These are phyloP conservation scores for Pseudogymnoascus sp. DNA, from an alignment of 2,329 filamentous ascomycete genomes.

Conservation along the genomic window DNA sequence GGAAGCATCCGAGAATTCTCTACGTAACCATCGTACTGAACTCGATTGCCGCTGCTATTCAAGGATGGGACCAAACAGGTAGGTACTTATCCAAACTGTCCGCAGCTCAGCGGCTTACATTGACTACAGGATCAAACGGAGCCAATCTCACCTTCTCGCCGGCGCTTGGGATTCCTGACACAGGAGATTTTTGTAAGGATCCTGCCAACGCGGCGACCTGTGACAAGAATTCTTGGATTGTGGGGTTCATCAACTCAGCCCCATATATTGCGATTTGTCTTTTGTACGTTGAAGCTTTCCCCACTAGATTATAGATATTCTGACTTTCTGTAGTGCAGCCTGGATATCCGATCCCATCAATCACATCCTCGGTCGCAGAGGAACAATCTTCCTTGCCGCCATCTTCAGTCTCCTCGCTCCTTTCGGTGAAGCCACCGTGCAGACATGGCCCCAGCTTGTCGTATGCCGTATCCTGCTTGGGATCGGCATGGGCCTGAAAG, in stretches of 20 bases:
- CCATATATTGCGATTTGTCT: slow-evolving; percentile 42
- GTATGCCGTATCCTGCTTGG: slow-evolving; percentile 46
- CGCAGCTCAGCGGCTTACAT: slow-evolving; percentile 44
- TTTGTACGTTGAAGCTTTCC: slow-evolving; percentile 13
- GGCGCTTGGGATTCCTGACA: slow-evolving; percentile 29
- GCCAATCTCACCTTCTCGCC: slow-evolving; percentile 33
- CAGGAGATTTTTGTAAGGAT: slow-evolving; percentile 9
- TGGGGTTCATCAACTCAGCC: slow-evolving; percentile 50
- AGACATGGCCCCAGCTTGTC: slow-evolving; percentile 50
- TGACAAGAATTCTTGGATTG: slow-evolving; percentile 35
- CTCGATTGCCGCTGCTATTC: slow-evolving; percentile 59
- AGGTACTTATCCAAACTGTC: slow-evolving; percentile 31
- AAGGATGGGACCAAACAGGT: slow-evolving; percentile 34
- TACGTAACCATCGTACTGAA: slow-evolving; percentile 59
- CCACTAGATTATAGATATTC: no score
- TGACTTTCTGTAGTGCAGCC: slow-evolving; percentile 37
- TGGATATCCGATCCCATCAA: slow-evolving; percentile 61
- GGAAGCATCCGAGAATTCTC: slow-evolving; percentile 52
- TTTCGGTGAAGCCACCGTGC: slow-evolving; percentile 48
- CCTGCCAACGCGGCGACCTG: slow-evolving; percentile 8
- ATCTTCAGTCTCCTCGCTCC: slow-evolving; percentile 45
- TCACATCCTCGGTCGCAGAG: slow-evolving; percentile 53
- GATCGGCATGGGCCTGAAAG: slow-evolving; percentile 51
- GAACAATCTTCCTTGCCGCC: slow-evolving; percentile 67
- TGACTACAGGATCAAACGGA: slow-evolving; percentile 37